Conservation (phyloP, 176 grass and related monocot genomes). For the Musa troglodytarum region DNA sequence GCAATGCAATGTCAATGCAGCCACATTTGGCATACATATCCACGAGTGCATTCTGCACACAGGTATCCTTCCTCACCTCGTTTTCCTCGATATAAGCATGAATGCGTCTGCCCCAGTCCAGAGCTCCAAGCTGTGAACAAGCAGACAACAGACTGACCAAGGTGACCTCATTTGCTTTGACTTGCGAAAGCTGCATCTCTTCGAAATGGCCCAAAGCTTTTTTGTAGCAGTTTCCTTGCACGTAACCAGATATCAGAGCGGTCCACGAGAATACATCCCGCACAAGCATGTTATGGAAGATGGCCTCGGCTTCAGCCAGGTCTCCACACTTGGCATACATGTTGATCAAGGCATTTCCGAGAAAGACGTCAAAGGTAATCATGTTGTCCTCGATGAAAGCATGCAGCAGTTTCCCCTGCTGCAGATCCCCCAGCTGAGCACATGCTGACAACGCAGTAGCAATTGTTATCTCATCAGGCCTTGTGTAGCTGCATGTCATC, state of each 20-base stretch:
- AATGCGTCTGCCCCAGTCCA: constrained; percentile 61
- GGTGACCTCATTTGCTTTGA: constrained; percentile 53
- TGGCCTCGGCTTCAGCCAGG: constrained; percentile 35
- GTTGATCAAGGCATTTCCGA: constrained; percentile 66
- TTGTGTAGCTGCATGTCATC: constrained; percentile 33
- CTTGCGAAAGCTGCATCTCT: constrained; percentile 44
- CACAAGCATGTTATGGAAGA: constrained; percentile 41
- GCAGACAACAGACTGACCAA: constrained; percentile 70
- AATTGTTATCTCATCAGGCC: constrained; percentile 46
- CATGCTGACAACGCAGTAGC: constrained; percentile 48
- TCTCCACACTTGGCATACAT: constrained; percentile 87
- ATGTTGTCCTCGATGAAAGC: constrained; percentile 32
- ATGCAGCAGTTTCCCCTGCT: constrained; percentile 38
- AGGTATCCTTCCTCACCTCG: constrained; percentile 43
- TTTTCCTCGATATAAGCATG: constrained; percentile 62
- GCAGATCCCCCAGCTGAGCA: constrained; percentile 59
- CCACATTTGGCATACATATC: constrained; percentile 95
- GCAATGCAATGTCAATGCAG: constrained; percentile 38
- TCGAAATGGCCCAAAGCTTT: constrained; percentile 56
- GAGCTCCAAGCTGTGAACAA: constrained; percentile 64
- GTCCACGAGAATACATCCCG: constrained; percentile 75
- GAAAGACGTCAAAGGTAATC: constrained; percentile 32
- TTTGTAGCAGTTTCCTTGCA: constrained; percentile 40
- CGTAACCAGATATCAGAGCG: constrained; percentile 63
- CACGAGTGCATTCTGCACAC: constrained; percentile 50